phyloP scores from a whole-genome alignment of 129 eudicot genomes.

The Arctium minus region DNA sequence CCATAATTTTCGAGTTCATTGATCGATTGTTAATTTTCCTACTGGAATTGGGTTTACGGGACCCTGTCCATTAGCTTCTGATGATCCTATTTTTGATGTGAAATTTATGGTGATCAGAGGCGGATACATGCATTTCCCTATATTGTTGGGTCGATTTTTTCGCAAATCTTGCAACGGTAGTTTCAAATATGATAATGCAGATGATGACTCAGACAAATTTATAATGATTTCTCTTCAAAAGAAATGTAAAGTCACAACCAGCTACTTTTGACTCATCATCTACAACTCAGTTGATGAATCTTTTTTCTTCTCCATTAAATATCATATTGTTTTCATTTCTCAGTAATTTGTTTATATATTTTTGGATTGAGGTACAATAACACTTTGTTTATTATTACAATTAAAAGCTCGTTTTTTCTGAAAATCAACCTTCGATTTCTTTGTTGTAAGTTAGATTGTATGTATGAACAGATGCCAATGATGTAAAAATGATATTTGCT shows the following conservation, averaged over 20 bases:
- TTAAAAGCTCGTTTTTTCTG: too few species aligned
- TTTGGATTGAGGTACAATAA: too few species aligned
- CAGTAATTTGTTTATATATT: too few species aligned
- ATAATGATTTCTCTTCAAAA: neutral
- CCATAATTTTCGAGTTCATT: neutral
- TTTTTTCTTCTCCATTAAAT: neutral
- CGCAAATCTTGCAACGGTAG: neutral
- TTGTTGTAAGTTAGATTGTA: too few species aligned
- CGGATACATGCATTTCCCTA: neutral
- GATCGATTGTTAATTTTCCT: neutral
- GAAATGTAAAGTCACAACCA: neutral
- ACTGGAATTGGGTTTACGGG: neutral
- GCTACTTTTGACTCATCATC: conserved; percentile 6
- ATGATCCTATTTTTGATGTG: neutral
- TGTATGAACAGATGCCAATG: neutral
- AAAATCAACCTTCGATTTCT: too few species aligned
- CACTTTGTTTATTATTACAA: too few species aligned
- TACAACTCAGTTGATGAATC: neutral
- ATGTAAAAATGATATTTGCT: neutral
- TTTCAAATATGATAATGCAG: neutral
- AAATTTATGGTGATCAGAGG: neutral
- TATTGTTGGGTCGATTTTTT: neutral
- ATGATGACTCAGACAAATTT: neutral
- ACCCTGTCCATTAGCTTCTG: neutral
- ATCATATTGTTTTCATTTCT: neutral